These are phyloP conservation scores for Diplodia scrobiculata DNA, from an alignment of 2,329 filamentous ascomycete species.

Conservation along the genomic window DNA sequence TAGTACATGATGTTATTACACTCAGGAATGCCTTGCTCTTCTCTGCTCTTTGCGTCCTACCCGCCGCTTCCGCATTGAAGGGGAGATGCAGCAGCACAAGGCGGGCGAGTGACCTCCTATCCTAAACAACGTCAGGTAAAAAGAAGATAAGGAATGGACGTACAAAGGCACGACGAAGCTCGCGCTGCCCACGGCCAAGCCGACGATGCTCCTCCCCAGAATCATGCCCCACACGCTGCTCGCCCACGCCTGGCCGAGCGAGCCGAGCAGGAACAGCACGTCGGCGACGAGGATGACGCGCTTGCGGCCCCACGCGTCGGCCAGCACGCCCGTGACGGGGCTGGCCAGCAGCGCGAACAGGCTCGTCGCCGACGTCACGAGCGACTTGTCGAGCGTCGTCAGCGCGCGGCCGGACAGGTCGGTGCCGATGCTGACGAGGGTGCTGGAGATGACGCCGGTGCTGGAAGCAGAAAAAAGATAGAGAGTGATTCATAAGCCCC, in stretches of 20 bases:
- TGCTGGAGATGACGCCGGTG: slow-evolving; percentile 64
- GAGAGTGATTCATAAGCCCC: neutral
- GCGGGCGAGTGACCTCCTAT: neutral
- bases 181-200: slow-evolving; percentile 39
- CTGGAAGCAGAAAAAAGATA: slow-evolving; percentile 34
- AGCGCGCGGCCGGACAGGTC: slow-evolving; percentile 55
- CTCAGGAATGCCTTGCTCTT: neutral
- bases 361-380: slow-evolving; percentile 61
- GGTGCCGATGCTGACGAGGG: slow-evolving; percentile 58
- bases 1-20: neutral
- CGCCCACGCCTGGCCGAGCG: slow-evolving; percentile 38
- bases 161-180: slow-evolving; percentile 41
- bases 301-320: slow-evolving; percentile 80
- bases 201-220: slow-evolving; percentile 39
- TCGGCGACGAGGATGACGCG: slow-evolving; percentile 70
- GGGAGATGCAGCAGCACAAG: neutral
- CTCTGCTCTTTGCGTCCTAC: neutral
- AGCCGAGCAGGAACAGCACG: slow-evolving; percentile 50
- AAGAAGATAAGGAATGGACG: slow-evolving; percentile 12
- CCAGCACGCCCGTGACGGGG: slow-evolving; percentile 57
- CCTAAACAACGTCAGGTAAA: neutral
- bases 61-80: no score
- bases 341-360: slow-evolving; percentile 60
- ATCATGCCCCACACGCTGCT: slow-evolving; percentile 38
- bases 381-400: slow-evolving; percentile 59